These are phyloP conservation scores for Zygosaccharomyces kombuchaensis DNA, from an alignment of 805 yeast genomes.

Conservation along the genomic window DNA sequence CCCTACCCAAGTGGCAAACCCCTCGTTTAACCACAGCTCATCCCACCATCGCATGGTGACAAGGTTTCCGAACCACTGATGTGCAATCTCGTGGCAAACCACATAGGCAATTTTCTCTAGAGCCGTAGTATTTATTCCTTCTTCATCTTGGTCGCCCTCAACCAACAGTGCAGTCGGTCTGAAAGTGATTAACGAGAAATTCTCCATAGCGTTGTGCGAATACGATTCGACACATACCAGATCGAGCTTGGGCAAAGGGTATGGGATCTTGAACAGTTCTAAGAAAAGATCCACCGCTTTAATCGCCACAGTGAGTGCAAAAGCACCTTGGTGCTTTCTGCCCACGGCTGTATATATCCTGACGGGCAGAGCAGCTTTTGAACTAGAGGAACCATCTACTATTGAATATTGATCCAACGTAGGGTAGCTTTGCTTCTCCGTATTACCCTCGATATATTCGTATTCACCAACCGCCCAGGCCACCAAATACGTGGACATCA, in stretches of 20 bases:
- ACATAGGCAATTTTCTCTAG: slow-evolving; percentile 77
- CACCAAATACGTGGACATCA: slow-evolving; percentile 69
- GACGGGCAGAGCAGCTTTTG: slow-evolving; percentile 48
- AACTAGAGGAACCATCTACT: slow-evolving; percentile 13
- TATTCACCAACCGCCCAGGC: slow-evolving; percentile 72
- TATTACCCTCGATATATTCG: slow-evolving; percentile 51
- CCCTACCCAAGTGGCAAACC: slow-evolving; percentile 86
- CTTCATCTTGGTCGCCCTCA: slow-evolving; percentile 8
- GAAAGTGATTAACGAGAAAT: slow-evolving; percentile 78
- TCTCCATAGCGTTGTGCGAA: slow-evolving; percentile 87
- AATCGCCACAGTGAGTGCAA: slow-evolving; percentile 61
- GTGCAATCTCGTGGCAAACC: slow-evolving; percentile 82
- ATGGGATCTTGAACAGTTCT: slow-evolving; percentile 59
- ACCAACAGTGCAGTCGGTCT: slow-evolving; percentile 55
- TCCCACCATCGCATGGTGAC: slow-evolving; percentile 96
- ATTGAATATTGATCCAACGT: slow-evolving; percentile 13
- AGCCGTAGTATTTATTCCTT: slow-evolving; percentile 38
- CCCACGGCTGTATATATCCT: slow-evolving; percentile 58
- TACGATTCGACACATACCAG: slow-evolving; percentile 68
- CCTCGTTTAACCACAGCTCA: slow-evolving; percentile 85
- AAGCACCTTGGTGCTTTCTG: slow-evolving; percentile 56
- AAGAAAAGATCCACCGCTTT: slow-evolving; percentile 63
- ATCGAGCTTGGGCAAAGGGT: slow-evolving; percentile 79
- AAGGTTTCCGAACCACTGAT: slow-evolving; percentile 87
- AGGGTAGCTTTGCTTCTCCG: slow-evolving; percentile 30